A percentile compares a stretch with the other conserved stretches of the same genome.
Evolutionary conservation across 192 early-diverging fungal genomes (phyloP).

Genomic region (Backusella luteola): DNA sequence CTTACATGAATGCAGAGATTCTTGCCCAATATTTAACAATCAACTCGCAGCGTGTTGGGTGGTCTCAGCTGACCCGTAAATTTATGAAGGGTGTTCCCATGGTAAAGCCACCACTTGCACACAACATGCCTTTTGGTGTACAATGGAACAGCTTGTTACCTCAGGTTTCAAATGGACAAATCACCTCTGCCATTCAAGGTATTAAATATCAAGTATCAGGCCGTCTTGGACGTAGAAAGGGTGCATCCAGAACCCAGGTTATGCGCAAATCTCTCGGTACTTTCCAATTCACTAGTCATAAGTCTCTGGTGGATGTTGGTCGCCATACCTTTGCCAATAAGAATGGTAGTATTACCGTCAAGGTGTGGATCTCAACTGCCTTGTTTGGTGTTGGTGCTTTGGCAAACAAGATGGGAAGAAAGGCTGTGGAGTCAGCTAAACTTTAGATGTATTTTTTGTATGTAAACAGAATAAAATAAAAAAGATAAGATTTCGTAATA

Average conservation of each 20-base stretch:
- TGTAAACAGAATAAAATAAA: not conserved
- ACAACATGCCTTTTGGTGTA: constrained; percentile 32
- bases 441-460: constrained; percentile 1
- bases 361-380: constrained; percentile 40
- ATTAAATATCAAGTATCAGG: constrained; percentile 42
- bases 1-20: constrained; percentile 43
- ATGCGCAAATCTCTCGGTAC: constrained; percentile 40
- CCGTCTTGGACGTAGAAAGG: constrained; percentile 36
- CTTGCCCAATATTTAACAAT: constrained; percentile 39
- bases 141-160: constrained; percentile 40
- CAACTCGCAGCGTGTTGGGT: constrained; percentile 32
- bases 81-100: constrained; percentile 40
- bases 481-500: not conserved
- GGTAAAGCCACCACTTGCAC: constrained; percentile 38
- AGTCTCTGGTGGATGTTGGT: constrained; percentile 37
- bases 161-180: constrained; percentile 26
- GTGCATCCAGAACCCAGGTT: constrained; percentile 34
- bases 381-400: constrained; percentile 39
- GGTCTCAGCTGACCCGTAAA: constrained; percentile 37
- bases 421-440: constrained; percentile 15
- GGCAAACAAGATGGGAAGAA: constrained; percentile 24
- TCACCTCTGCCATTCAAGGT: constrained; percentile 40
- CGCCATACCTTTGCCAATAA: constrained; percentile 41
- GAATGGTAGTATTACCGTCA: constrained; percentile 43
- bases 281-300: constrained; percentile 41